phyloP scores from a whole-genome alignment of 2,329 filamentous ascomycete genomes.

The Aspergillus floridensis region DNA sequence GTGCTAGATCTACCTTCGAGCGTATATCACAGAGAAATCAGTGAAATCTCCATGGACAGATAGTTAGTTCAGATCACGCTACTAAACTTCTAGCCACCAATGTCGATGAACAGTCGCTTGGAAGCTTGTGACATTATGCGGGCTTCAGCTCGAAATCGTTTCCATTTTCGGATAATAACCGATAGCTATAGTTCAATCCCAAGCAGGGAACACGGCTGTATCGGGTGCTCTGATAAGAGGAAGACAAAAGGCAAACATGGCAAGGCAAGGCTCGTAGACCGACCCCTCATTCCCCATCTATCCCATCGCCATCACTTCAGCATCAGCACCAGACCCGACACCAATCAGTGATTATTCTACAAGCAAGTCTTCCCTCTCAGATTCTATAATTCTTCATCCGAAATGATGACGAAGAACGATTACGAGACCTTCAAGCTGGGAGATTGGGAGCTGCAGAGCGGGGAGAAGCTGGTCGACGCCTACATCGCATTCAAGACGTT shows the following conservation, averaged over 20 bases:
- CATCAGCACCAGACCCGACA: not conserved
- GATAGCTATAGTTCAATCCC: not conserved
- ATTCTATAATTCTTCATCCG: not conserved
- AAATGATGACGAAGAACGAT: slow-evolving; percentile 25
- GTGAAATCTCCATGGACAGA: too few relatives aligned
- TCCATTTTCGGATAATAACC: not conserved
- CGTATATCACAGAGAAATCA: too few relatives aligned
- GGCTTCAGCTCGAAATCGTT: too few relatives aligned
- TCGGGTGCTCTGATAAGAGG: not conserved
- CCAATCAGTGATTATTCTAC: not conserved
- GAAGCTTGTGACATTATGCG: too few relatives aligned
- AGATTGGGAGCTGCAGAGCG: slow-evolving; percentile 65
- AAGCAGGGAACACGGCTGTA: not conserved
- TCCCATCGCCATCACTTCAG: not conserved
- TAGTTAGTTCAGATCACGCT: too few relatives aligned
- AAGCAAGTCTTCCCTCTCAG: not conserved
- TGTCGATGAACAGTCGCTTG: too few relatives aligned
- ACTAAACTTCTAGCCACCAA: too few relatives aligned
- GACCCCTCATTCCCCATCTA: not conserved
- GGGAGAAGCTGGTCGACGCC: slow-evolving; percentile 60
- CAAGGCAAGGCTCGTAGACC: not conserved
- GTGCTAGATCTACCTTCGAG: too few relatives aligned
- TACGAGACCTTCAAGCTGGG: slow-evolving; percentile 59
- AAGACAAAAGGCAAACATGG: not conserved
- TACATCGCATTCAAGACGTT: slow-evolving; percentile 76